Base-by-base conservation (phyloP, 257 asterid species). In the Solanum pimpinellifolium region DNA sequence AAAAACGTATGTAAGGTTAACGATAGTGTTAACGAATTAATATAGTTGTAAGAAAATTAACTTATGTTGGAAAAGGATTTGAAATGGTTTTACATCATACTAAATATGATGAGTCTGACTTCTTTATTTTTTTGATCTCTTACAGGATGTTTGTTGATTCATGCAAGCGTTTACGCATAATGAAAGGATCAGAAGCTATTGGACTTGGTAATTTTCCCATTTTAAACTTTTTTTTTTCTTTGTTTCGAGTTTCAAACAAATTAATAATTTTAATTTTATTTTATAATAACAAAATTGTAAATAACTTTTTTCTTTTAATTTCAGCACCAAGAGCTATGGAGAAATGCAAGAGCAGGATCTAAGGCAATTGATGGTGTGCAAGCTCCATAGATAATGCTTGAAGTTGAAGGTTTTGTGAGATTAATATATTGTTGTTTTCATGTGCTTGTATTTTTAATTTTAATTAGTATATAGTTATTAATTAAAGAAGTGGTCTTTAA, bases 281-380 rank as follows among this genome's bases (percentile, higher is more conserved):
- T 72, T 31, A 73, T 49, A 33, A 11, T 33, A 49, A 35, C 33
- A 44, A 29, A 62, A 11, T 8, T 7, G 9, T 25, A 27, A 70
- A 6, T 8, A 31, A 7, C 8, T 77, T 76, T 21, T 39, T 39
- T 41, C 56, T 9, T 15, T 8, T 7, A 16, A 86, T 88, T 89
- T 88, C 92, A 95, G 97, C 97, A 2, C 97, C 98, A 90, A 93
- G 96, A 88, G 94, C 97, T 83, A 91, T 94, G 98, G 98, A 95
- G 94, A 95, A 95, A 90, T 94, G 98, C 95, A 93, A 92, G 94
- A 92, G 87, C 93, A 92, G 94, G 87, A 56, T 90, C 90, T 92
- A 87, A 88, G 20, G 21, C 56, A 75, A 20, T 39, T 41, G 59
- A 39, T 73, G 80, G 52, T 66, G 88, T 82, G 82, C 82, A 12